Conservation (phyloP, 1,284 basidiomycete species). For the Tylopilus sp. region DNA sequence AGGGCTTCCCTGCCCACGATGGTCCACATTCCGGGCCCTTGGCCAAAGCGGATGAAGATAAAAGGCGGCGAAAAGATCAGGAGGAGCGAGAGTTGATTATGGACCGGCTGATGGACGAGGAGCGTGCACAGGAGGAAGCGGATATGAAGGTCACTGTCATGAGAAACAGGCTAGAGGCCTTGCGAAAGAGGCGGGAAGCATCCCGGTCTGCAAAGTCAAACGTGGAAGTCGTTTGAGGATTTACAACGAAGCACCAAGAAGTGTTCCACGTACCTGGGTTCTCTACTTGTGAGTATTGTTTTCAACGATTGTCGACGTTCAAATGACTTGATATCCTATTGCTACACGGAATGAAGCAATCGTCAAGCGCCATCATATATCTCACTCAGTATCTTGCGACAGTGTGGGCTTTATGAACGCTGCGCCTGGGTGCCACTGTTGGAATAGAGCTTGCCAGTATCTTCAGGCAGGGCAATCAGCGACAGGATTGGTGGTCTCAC, state of each 20-base stretch:
- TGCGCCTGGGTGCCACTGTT: no score
- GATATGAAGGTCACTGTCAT: constrained; percentile 66
- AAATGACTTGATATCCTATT: neutral
- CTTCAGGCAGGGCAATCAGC: neutral
- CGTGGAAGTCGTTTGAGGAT: constrained; percentile 13
- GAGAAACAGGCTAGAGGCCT: constrained; percentile 59
- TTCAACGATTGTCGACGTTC: neutral
- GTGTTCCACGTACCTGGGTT: neutral
- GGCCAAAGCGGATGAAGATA: constrained; percentile 42
- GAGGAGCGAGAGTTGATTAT: constrained; percentile 79
- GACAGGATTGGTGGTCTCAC: neutral
- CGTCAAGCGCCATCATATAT: neutral
- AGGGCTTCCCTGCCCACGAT: constrained; percentile 50
- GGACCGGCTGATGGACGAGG: constrained; percentile 76
- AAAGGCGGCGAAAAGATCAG: constrained; percentile 49
- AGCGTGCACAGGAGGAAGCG: constrained; percentile 78
- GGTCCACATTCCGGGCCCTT: constrained; percentile 24
- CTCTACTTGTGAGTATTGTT: neutral
- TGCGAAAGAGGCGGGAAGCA: constrained; percentile 54
- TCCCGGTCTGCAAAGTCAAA: constrained; percentile 33
- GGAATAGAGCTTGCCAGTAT: neutral
- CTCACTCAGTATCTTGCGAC: neutral
- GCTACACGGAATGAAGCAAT: neutral
- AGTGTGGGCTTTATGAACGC: neutral
- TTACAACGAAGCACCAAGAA: neutral